These are phyloP conservation scores for Phytophthora sp. DNA, from an alignment of 352 stramenopile genomes.

Conservation along the genomic window DNA sequence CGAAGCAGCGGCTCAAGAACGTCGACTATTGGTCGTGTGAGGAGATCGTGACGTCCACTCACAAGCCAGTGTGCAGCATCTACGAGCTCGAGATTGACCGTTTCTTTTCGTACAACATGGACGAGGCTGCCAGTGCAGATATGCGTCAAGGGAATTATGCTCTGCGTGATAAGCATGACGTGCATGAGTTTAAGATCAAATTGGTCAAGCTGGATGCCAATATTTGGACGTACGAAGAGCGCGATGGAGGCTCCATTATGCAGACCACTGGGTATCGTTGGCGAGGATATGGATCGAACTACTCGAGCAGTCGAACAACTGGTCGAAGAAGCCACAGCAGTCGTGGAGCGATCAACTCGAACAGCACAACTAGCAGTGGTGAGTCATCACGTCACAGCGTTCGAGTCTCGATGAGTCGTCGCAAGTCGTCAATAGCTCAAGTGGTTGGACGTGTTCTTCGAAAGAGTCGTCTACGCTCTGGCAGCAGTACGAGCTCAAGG, in stretches of 20 bases:
- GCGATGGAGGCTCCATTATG: conserved; percentile 28
- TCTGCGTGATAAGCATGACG: conserved; percentile 61
- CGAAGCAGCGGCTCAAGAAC: conserved; percentile 60
- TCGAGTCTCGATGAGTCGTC: conserved; percentile 30
- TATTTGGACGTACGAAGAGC: conserved; percentile 72
- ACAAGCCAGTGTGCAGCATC: conserved; percentile 77
- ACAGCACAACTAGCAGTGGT: conserved; percentile 39
- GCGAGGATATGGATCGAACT: conserved; percentile 38
- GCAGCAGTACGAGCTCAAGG: conserved; percentile 36
- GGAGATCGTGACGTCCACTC: conserved; percentile 62
- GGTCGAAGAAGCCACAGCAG: conserved; percentile 40
- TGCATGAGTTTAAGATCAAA: conserved; percentile 78
- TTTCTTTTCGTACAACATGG: conserved; percentile 73
- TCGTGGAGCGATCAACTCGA: conserved; percentile 37
- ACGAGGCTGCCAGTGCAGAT: conserved; percentile 54
- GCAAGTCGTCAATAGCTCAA: conserved; percentile 43
- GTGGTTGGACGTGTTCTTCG: conserved; percentile 42
- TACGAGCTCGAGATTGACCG: conserved; percentile 81
- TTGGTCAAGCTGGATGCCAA: conserved; percentile 78
- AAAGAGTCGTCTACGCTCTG: conserved; percentile 41
- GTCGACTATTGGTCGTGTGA: conserved; percentile 75
- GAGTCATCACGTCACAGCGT: conserved; percentile 43
- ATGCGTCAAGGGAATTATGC: conserved; percentile 54
- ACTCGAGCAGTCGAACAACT: conserved; percentile 36
- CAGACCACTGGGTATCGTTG: conserved; percentile 31